Base-by-base conservation (phyloP, 208 protist species). In the Trypanosoma caninum region DNA sequence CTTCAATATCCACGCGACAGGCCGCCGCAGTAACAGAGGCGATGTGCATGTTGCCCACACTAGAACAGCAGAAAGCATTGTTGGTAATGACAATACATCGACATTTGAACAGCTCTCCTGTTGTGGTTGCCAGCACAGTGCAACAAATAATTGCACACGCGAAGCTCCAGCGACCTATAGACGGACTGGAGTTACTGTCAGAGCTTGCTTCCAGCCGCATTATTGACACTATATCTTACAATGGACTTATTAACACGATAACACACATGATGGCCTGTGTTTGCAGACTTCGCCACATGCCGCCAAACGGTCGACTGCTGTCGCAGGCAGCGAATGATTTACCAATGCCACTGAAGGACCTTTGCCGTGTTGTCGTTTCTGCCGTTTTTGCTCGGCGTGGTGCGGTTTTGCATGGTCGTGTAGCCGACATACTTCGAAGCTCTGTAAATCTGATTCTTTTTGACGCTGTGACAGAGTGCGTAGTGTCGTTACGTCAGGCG, bases 401-500 rank as follows among this genome's bases (percentile, higher is more conserved):
- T 40, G 77, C 88, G 2, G 67, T 88, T 27, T 53, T 93, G 18
- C 89, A 95, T 70, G 84, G 74, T 54, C 84, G 84, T 35, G 68
- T 82, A 59, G 84, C 91, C 68, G 80, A 88, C 60, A 74, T 88
- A 10, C 64, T 95, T 41, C 83, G 86, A 27, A 81, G 80, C 56
- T 87, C 84, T 10, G 78, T 93, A 13, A 89, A 95, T 62, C 72
- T 93, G 9, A 74, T 95, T 35, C 72, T 95, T n/a, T 95, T 95
- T 56, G 89, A 95, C 48, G 65, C 69, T 28, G 76, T 95, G 20
- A 84, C 83, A 37, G 89, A 91, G 60, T 78, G 74, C 18, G 82
- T 93, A n/a, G 77, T 82, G 34, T 80, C 66, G 22, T 69, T 95
- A 33, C 85, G 77, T 5, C 48, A 63, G 41, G 78, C 86, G 13